A percentile compares a stretch with the other conserved stretches of the same genome.
Conservation (phyloP, 2,329 filamentous ascomycete species). For the Diplodia seriata region DNA sequence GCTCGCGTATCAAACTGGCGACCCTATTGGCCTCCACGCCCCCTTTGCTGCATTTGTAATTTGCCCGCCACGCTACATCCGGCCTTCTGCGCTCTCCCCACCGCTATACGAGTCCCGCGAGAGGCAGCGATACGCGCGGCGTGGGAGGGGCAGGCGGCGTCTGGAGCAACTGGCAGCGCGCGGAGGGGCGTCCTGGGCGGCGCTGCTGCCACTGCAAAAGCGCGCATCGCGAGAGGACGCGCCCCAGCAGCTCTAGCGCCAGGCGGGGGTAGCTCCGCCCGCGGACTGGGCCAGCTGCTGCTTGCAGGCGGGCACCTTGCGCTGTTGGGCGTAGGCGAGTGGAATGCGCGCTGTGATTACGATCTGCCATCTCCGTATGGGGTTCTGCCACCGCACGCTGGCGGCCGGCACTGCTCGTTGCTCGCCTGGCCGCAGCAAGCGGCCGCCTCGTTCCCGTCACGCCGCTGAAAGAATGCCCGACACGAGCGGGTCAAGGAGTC, state of each 20-base stretch:
- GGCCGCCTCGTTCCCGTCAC: constrained; percentile 8
- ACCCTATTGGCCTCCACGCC: constrained; percentile 16
- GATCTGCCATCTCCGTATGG: constrained; percentile 32
- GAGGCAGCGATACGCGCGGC: constrained; percentile 29
- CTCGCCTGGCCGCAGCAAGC: constrained; percentile 24
- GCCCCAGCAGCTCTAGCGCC: constrained; percentile 25
- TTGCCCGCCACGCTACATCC: constrained; percentile 30
- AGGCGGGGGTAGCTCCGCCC: constrained; percentile 24
- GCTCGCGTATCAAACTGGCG: constrained; percentile 28
- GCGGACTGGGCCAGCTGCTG: constrained; percentile 18
- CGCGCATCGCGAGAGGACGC: constrained; percentile 20
- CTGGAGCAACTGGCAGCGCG: constrained; percentile 12
- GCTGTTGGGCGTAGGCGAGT: constrained; percentile 26
- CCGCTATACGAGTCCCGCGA: constrained; percentile 27
- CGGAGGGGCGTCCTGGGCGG: constrained; percentile 3
- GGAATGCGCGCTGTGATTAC: constrained; percentile 31
- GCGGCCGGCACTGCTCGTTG: constrained; percentile 15
- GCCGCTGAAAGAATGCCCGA: constrained; percentile 30
- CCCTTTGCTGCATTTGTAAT: constrained; percentile 28
- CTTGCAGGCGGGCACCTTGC: constrained; percentile 28
- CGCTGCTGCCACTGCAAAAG: constrained; percentile 25
- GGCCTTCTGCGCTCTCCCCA: constrained; percentile 16
- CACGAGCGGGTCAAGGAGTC: constrained; percentile 31
- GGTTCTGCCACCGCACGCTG: constrained; percentile 23
- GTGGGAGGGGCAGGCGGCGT: constrained; percentile 3